phyloP scores from a whole-genome alignment of 441 rosid species.

The Monsonia emarginata region DNA sequence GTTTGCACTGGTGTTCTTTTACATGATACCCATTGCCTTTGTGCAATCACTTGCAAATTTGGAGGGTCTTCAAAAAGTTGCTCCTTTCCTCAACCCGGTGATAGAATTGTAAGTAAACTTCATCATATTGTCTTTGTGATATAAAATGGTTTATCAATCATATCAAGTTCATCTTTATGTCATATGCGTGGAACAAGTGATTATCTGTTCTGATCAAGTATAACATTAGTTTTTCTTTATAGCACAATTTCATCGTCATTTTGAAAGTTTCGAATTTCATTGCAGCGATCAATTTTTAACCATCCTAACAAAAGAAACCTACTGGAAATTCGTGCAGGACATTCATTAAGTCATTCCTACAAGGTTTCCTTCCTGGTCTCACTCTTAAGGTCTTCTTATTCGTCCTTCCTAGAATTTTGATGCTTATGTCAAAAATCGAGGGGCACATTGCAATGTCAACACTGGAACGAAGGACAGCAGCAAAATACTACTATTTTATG shows the following conservation, averaged over 20 bases:
- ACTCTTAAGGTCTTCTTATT: constrained; percentile 88
- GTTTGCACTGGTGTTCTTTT: constrained; percentile 82
- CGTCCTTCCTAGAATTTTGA: constrained; percentile 69
- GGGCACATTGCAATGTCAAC: constrained; percentile 65
- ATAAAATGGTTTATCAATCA: background rate
- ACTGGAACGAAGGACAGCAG: constrained; percentile 78
- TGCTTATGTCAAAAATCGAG: constrained; percentile 91
- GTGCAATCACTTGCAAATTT: constrained; percentile 89
- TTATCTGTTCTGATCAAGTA: background rate
- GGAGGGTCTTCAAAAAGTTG: constrained; percentile 64
- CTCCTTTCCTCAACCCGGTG: constrained; percentile 49
- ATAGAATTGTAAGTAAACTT: constrained; percentile 61
- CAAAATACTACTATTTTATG: constrained; percentile 71
- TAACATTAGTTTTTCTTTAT: too few relatives aligned
- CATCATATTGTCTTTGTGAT: constrained; percentile 3
- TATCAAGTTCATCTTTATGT: background rate
- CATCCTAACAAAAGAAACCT: background rate
- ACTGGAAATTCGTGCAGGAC: constrained; percentile 28
- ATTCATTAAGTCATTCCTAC: constrained; percentile 56
- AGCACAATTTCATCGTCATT: too few relatives aligned
- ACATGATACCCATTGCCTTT: constrained; percentile 81
- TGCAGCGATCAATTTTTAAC: too few relatives aligned
- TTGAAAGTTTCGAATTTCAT: too few relatives aligned
- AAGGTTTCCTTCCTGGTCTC: constrained; percentile 78
- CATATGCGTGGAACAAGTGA: background rate